These are phyloP conservation scores for Chiua virens DNA, from an alignment of 768 basidiomycete species.

Conservation along the genomic window DNA sequence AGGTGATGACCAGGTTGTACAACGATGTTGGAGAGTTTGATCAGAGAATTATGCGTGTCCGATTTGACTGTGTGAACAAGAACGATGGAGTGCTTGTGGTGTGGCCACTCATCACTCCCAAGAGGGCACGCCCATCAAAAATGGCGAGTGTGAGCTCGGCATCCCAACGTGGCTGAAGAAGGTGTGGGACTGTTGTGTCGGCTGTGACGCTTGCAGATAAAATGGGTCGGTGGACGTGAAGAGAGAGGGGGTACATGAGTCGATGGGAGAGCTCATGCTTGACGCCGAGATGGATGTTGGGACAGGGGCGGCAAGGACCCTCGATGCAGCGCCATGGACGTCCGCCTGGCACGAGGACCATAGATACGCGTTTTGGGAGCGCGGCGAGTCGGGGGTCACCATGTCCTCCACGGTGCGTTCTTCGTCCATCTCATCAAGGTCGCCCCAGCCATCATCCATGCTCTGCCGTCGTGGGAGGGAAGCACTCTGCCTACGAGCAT, in stretches of 20 bases:
- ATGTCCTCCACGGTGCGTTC: conserved; percentile 48
- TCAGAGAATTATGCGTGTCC: conserved; percentile 6
- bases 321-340: conserved; percentile 10
- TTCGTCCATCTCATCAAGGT: conserved; percentile 44
- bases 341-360: conserved; percentile 24
- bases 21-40: conserved; percentile 10
- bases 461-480: conserved; percentile 23
- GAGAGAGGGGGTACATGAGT: conserved; percentile 27
- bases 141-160: conserved; percentile 41
- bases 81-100: neutral
- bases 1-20: conserved; percentile 10
- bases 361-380: conserved; percentile 19
- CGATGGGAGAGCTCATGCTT: conserved; percentile 21
- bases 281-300: conserved; percentile 13
- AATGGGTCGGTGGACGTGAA: conserved; percentile 53
- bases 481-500: conserved; percentile 29
- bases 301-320: conserved; percentile 26
- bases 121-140: conserved; percentile 30
- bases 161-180: conserved; percentile 40
- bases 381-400: conserved; percentile 36
- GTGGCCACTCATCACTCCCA: conserved; percentile 18
- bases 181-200: conserved; percentile 31
- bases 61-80: conserved; percentile 1
- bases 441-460: conserved; percentile 29
- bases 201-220: conserved; percentile 44